phyloP scores from a whole-genome alignment of 805 yeast genomes.

The Candida xiaguanensis region DNA sequence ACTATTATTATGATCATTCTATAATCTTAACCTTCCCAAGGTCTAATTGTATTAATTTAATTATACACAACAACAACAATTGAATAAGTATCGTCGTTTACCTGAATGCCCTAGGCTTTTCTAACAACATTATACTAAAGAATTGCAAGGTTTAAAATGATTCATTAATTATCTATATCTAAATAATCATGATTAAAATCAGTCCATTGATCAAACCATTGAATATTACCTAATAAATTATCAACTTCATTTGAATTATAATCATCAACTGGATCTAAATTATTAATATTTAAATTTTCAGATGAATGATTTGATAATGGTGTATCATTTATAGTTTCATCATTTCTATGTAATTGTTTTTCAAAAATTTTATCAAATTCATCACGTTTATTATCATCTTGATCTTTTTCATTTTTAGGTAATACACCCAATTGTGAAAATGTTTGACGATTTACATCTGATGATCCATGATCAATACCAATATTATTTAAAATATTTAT shows the following conservation, averaged over 20 bases:
- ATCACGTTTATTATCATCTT: constrained; percentile 6
- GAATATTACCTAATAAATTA: constrained; percentile 39
- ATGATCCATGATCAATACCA: constrained; percentile 54
- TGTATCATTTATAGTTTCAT: constrained; percentile 9
- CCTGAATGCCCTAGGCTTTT: too few relatives aligned
- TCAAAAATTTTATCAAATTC: constrained; percentile 18
- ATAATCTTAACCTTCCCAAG: too few relatives aligned
- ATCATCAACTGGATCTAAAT: constrained; percentile 4
- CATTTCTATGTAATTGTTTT: constrained; percentile 15
- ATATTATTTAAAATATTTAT: constrained; percentile 30
- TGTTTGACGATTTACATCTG: constrained; percentile 44
- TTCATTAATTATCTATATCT: not conserved
- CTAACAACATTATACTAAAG: not conserved
- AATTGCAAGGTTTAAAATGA: too few relatives aligned
- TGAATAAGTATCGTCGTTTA: too few relatives aligned
- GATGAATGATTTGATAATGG: constrained; percentile 9
- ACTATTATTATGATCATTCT: too few relatives aligned
- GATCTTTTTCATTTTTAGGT: not conserved
- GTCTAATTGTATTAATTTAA: too few relatives aligned
- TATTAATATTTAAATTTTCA: not conserved
- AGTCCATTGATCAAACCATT: constrained; percentile 56
- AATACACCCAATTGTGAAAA: constrained; percentile 45
- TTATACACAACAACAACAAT: too few relatives aligned
- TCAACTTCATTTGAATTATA: constrained; percentile 18
- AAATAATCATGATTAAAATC: constrained; percentile 19